Conservation (phyloP, 2,329 filamentous ascomycete genomes). For the Colletotrichum magnum region DNA sequence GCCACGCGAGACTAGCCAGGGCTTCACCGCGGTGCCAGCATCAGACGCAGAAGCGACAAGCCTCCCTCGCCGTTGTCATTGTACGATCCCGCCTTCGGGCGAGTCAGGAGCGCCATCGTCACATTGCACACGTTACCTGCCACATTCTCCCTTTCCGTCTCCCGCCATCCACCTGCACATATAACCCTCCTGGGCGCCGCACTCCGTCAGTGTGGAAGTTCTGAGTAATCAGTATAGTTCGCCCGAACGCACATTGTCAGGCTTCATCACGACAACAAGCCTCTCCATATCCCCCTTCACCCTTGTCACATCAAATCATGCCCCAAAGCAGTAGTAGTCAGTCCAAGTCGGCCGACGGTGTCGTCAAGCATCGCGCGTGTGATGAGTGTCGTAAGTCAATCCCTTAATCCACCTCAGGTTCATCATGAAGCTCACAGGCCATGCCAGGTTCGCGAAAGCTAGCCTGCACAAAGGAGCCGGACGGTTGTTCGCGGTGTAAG, state of each 20-base stretch:
- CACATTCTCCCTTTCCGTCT: too few relatives aligned
- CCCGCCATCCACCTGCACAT: slow-evolving; percentile 17
- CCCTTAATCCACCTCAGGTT: not conserved
- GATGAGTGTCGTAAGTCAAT: slow-evolving; percentile 75
- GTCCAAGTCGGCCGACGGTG: slow-evolving; percentile 39
- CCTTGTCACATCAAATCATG: slow-evolving; percentile 31
- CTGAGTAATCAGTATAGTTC: slow-evolving; percentile 31
- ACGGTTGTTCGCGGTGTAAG: slow-evolving; percentile 72
- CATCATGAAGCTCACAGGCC: slow-evolving; percentile 29
- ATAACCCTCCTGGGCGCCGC: slow-evolving; percentile 26
- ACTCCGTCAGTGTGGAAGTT: slow-evolving; percentile 28
- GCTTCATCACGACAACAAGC: slow-evolving; percentile 19
- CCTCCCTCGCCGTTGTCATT: slow-evolving; percentile 16
- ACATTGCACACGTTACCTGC: slow-evolving; percentile 2
- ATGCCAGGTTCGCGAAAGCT: slow-evolving; percentile 72
- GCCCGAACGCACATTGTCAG: slow-evolving; percentile 18
- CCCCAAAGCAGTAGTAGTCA: slow-evolving; percentile 35
- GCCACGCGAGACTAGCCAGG: slow-evolving; percentile 27
- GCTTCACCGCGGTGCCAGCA: slow-evolving; percentile 10
- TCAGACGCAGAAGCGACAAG: too few relatives aligned
- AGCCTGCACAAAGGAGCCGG: slow-evolving; percentile 73
- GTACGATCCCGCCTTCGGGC: not conserved
- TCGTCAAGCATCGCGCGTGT: slow-evolving; percentile 72
- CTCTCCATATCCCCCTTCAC: slow-evolving; percentile 1
- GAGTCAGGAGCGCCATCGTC: slow-evolving; percentile 12